A percentile compares a stretch with the other conserved stretches of the same genome.
Conservation (phyloP, 768 basidiomycete genomes). For the Collybia mongolica region DNA sequence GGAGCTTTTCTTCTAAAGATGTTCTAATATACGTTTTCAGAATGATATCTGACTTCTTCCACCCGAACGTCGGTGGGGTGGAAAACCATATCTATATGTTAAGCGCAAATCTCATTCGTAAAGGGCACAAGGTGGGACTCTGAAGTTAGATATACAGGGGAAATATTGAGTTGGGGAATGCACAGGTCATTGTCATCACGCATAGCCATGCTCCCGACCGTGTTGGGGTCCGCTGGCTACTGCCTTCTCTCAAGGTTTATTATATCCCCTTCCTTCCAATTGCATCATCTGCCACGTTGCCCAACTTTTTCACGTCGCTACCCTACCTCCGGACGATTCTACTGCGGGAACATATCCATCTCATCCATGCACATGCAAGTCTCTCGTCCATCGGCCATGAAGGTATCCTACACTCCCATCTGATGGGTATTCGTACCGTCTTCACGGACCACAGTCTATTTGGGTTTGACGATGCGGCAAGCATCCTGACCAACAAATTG, state of each 20-base stretch:
- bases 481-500: conserved; percentile 96
- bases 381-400: conserved; percentile 92
- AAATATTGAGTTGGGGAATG: conserved; percentile 1
- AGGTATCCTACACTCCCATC: conserved; percentile 84
- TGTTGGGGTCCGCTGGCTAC: conserved; percentile 86
- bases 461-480: conserved; percentile 95
- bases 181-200: conserved; percentile 89
- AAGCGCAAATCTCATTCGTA: conserved; percentile 73
- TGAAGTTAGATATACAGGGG: neutral
- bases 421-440: conserved; percentile 85
- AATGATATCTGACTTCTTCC: conserved; percentile 97
- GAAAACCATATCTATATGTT: conserved; percentile 97
- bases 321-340: conserved; percentile 92
- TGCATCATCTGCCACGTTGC: conserved; percentile 89
- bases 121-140: conserved; percentile 76
- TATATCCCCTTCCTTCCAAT: conserved; percentile 89
- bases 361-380: conserved; percentile 91
- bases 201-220: conserved; percentile 87
- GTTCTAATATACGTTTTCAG: conserved; percentile 36
- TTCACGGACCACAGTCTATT: conserved; percentile 98
- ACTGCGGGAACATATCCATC: conserved; percentile 77
- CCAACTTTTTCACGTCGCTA: conserved; percentile 89
- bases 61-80: conserved; percentile 91
- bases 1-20: neutral
- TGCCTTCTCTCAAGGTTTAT: conserved; percentile 89